Base-by-base conservation (phyloP, 1,139 yeast genomes). In the Geotrichum europaeum region DNA sequence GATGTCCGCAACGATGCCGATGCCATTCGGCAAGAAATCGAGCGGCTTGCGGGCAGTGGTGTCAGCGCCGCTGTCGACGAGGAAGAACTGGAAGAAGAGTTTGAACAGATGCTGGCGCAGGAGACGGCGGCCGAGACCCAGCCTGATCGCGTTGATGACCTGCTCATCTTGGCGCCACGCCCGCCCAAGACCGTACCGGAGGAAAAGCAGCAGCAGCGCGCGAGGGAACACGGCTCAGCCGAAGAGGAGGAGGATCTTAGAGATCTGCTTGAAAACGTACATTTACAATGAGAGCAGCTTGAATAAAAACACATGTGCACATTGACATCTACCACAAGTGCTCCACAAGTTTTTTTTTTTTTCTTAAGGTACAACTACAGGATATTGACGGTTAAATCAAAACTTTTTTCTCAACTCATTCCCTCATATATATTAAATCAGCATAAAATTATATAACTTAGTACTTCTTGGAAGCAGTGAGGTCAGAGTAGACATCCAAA, bases 401-500 rank as follows among this genome's bases (percentile, higher is more conserved):
- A 40, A 40, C 25, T 36, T 36, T 30, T 32, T 25, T 34, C 36
- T 49, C 34, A 51, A 56, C 49, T 52, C 53, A 50, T 45, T 40
- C 22, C 47, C 47, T 40, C 47, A n/a, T 40, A 40, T 36, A 36
- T 40, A 53, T 18, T 47, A 20, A 43, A 50, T 30, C 49, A 53
- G 32, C 20, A 53, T 22, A 20, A 24, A 54, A 53, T 49, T 30
- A 28, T 20, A 40, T 36, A 45, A 45, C 51, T 53, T 61, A 59
- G 59, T 50, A 50, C 60, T 59, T 59, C 60, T 61, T 61, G 59
- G 56, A 34, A 49, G 69, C 67, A 65, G 74, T 73, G 65, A 73
- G 66, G 67, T 73, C 73, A 70, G 72, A 72, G 85, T 86, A 90
- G 76, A 87, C 85, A 77, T 94, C 98, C 81, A 94, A 85, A 79